These are phyloP conservation scores for Malassezia pachydermatis DNA, from an alignment of 1,284 basidiomycete species.

Conservation along the genomic window DNA sequence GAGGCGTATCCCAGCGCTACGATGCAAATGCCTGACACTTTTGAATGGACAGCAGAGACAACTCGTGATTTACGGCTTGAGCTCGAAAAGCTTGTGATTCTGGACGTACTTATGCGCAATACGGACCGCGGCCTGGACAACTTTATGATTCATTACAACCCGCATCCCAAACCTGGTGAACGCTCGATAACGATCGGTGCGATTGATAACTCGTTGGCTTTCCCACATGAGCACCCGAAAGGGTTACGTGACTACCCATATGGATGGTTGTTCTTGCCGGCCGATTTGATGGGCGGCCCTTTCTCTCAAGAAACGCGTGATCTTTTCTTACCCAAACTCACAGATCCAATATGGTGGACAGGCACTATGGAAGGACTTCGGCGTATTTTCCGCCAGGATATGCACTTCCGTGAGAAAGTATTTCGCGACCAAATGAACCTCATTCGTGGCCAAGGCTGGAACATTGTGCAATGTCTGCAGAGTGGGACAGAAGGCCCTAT, in stretches of 20 bases:
- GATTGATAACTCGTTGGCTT: conserved; percentile 84
- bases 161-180: neutral
- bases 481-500: conserved; percentile 56
- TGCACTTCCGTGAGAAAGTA: conserved; percentile 53
- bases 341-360: conserved; percentile 78
- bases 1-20: neutral
- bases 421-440: conserved; percentile 71
- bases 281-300: conserved; percentile 64
- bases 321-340: conserved; percentile 70
- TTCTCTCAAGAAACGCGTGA: conserved; percentile 64
- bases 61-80: conserved; percentile 67
- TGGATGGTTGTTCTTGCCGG: conserved; percentile 73
- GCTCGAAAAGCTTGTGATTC: conserved; percentile 60
- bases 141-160: conserved; percentile 46
- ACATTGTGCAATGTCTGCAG: conserved; percentile 70
- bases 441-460: conserved; percentile 83
- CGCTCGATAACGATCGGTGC: conserved; percentile 58
- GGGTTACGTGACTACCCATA: conserved; percentile 84
- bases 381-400: conserved; percentile 67
- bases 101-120: conserved; percentile 79
- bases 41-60: conserved; percentile 71
- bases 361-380: conserved; percentile 68
- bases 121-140: conserved; percentile 53
- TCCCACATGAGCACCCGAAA: conserved; percentile 61
- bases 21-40: conserved; percentile 58